These are phyloP conservation scores for Prinsepia uniflora DNA, from an alignment of 306 rosid genomes.

Conservation along the genomic window DNA sequence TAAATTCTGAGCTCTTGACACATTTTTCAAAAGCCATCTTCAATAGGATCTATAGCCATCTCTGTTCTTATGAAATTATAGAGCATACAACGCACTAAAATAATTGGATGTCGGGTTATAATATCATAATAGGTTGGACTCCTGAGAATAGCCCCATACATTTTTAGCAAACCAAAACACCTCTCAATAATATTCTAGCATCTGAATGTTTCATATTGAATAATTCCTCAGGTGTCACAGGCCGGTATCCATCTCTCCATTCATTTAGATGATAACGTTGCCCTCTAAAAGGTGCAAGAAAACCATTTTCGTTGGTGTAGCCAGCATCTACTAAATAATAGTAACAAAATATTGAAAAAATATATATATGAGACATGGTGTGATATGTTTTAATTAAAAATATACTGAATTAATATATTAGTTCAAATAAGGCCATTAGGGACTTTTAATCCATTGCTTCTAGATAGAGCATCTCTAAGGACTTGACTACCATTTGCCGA, in stretches of 20 bases:
- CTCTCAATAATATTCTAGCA: not conserved
- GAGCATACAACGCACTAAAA: too few species aligned
- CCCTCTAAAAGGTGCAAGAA: not conserved
- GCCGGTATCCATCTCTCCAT: not conserved
- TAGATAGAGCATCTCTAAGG: not conserved
- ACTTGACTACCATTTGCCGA: not conserved
- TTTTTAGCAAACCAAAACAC: not conserved
- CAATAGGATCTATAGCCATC: too few species aligned
- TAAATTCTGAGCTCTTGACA: too few species aligned
- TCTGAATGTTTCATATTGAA: not conserved
- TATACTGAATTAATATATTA: too few species aligned
- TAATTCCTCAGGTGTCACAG: not conserved
- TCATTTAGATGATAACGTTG: not conserved
- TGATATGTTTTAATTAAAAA: too few species aligned
- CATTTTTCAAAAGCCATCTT: too few species aligned
- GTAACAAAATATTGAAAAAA: not conserved
- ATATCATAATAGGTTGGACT: too few species aligned
- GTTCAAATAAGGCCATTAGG: not conserved
- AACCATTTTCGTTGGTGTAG: conserved; percentile 5
- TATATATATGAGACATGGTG: not conserved
- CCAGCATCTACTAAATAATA: not conserved
- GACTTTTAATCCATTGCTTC: conserved; percentile 2
- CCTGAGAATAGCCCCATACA: not conserved
- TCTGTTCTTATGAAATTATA: too few species aligned
- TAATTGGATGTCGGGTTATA: too few species aligned